Base-by-base conservation (phyloP, 176 grass and related monocot genomes). In the Puccinellia tenuiflora region DNA sequence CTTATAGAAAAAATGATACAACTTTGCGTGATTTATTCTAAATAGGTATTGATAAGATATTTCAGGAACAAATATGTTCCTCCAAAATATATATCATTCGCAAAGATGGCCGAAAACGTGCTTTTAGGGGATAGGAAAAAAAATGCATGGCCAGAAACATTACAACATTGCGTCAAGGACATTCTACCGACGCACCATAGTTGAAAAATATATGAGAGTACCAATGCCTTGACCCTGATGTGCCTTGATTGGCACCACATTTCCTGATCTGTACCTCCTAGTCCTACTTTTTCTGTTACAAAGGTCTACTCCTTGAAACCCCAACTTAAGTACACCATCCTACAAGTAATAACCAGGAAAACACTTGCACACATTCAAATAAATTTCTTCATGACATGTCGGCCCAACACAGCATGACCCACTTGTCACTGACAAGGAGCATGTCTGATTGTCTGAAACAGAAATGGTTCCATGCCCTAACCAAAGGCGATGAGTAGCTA, bases 221-320 rank as follows among this genome's bases (percentile, higher is more conserved):
- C 64, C 73, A 53, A 53, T 62, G 73, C n/a, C 52, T 78, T 78
- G 86, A 78, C 77, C 80, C 72, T 83, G 80, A 78, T 78, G 63
- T 71, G 15, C 34, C 31, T 63, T 78, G 52, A 71, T 78, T 78
- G 86, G 73, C 22, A 77, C 60, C 35, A 26, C 47, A 28, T 68
- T 82, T 68, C 70, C 34, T 47, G 24, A 76, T 38, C 28, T 76
- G 59, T 68, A 50, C 60, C 62, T 66, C 79, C 50, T 35, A 25
- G 26, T 59, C 68, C 71, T 67, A 26, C 28, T 68, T 46, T 31
- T 7, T 20, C 13, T 40, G 43, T 72, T 78, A 65, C 59, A 40
- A 81, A 53, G 57, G 59, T 34, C 69, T 46, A 38, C 78, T 5
- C 7, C 40, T 14, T 43, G 46, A 53, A 50, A 53, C 55, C 43